Base-by-base conservation (phyloP, 306 rosid species). In the Citrullus amarus region DNA sequence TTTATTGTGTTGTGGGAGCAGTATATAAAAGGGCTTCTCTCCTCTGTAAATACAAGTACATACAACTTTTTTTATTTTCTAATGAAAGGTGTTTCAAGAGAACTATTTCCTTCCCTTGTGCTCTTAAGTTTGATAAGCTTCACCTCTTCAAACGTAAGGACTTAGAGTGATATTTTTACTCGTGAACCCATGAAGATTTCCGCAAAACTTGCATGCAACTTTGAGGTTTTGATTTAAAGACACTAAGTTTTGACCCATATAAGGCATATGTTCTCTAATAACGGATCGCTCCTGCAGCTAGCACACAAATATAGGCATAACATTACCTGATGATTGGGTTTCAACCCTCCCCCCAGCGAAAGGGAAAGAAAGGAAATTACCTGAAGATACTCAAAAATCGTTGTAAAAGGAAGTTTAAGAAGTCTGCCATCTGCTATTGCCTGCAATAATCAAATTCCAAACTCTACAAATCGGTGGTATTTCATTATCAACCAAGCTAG, bases 331-430 rank as follows among this genome's bases (percentile, higher is more conserved):
- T n/a, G 18, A 32, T 32, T 32, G 36, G 36, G 36, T 32, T 32
- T 32, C 36, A 32, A 32, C 36, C 36, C 36, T 32, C 28, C 28
- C 28, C 28, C 28, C 28, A 25, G 28, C 28, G 28, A 32, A 32
- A 32, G 3, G 15, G 9, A 69, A 10, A 48, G 5, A 34, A 58
- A 5, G 32, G 36, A 44, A 79, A 87, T 76, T 77, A 95, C 99
- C 92, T 95, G 98, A 81, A 95, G 99, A 91, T 95, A 92, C 87
- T 95, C 99, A 83, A 92, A 95, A 82, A 95, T 88, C 79, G 99
- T 95, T 41, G 77, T 88, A 83, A 87, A 95, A 41, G 96, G 88
- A 80, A 95, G 90, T 85, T 95, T 95, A 82, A 92, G 70, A 79
- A 95, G 79, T 71, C 75, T 84, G 81, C 90, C 91, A 32, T 83